Base-by-base conservation (phyloP, 1,284 basidiomycete species). In the Cutaneotrichosporon cutaneum region DNA sequence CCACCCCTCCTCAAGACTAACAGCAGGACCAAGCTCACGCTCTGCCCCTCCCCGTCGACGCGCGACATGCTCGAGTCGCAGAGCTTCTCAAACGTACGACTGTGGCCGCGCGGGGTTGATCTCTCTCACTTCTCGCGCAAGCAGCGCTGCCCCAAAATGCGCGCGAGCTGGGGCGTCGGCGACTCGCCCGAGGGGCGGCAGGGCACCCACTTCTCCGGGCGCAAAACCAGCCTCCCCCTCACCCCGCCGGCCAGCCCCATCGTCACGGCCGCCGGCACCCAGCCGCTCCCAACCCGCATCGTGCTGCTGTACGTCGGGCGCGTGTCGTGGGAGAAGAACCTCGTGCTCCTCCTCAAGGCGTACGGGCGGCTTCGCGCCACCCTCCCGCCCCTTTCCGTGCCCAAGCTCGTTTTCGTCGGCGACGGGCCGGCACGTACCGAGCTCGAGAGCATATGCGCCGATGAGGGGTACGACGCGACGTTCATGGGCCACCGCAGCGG, bases 291-390 rank as follows among this genome's bases (percentile, higher is more conserved):
- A 56, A 55, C 58, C n/a, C 74, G 71, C 44, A 64, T 70, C 2
- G 78, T 78, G 27, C 67, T 75, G 11, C 77, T 78, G 54, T 81
- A 77, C 64, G 78, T 79, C 21, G 79, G 79, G 7, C 60, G 80
- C 59, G 70, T 80, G 73, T 82, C 81, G 3, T 84, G 83, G 82
- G 84, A 85, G 72, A 85, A 85, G 75, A 85, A 85, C 69, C 80
- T 85, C 3, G 76, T 81, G n/a, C 78, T 85, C 7, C 75, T 85
- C 6, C 79, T 85, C 54, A 77, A 81, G 54, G 82, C 84, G 1
- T 83, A 82, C 68, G 67, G 71, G 6, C 63, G 74, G 6, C 72
- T 84, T 4, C 69, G 72, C 1, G 56, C 51, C 0, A 22, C 70
- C 32, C 58, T 77, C 7, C 67, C 66, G 0, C 53, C 57, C 21